These are phyloP conservation scores for Phascolomyces articulosus DNA, from an alignment of 371 early-diverging fungal species.

Conservation along the genomic window DNA sequence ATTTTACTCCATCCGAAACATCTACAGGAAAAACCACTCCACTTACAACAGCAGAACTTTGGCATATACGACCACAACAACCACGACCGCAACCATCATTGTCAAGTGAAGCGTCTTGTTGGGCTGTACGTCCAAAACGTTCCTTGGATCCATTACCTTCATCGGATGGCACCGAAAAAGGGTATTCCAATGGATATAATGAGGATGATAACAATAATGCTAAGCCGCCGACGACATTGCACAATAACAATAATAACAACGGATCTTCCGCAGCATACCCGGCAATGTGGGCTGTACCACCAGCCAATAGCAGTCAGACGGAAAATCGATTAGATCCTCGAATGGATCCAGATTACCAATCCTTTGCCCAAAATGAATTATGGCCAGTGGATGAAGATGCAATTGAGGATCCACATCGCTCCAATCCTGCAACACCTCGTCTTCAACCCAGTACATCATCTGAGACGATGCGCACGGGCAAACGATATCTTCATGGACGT, in stretches of 20 bases:
- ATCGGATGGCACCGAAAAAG: background rate
- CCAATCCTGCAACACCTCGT: background rate
- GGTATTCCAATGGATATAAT: background rate
- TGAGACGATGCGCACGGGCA: background rate
- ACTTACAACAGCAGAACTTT: background rate
- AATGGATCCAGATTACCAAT: slow-evolving; percentile 1
- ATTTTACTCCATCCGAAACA: slow-evolving; percentile 5
- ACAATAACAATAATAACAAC: too few relatives aligned
- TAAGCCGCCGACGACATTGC: background rate
- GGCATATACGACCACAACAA: slow-evolving; percentile 12
- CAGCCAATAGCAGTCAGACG: slow-evolving; percentile 6
- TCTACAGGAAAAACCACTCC: slow-evolving; percentile 1
- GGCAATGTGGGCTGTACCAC: slow-evolving; percentile 18
- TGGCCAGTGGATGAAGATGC: slow-evolving; percentile 18
- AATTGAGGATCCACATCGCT: background rate
- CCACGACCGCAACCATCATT: background rate
- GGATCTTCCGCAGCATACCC: background rate
- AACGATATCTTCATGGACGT: slow-evolving; percentile 9
- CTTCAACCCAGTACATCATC: slow-evolving; percentile 1
- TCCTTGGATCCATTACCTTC: slow-evolving; percentile 2
- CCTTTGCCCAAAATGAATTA: background rate
- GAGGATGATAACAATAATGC: background rate
- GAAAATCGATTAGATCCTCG: background rate
- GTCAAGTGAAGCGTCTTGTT: background rate
- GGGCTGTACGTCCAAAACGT: background rate